Percentiles rank a stretch among this genome's conserved stretches.
phyloP scores from a whole-genome alignment of 257 asterid genomes.

The Rauvolfia tetraphylla region DNA sequence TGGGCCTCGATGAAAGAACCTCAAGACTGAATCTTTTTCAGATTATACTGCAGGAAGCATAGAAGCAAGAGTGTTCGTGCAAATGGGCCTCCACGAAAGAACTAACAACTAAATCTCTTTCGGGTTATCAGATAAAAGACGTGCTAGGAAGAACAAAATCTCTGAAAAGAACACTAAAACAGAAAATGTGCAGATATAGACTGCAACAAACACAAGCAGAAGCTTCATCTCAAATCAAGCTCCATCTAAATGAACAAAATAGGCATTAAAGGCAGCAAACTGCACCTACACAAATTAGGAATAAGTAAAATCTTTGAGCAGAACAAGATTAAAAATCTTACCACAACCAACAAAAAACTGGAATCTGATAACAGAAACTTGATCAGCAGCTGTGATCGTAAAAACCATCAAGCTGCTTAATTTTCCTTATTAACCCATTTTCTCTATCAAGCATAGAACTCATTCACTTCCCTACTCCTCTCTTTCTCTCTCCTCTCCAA shows the following conservation, averaged over 20 bases:
- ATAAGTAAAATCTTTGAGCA: conserved; percentile 13
- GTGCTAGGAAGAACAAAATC: neutral
- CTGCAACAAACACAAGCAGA: neutral
- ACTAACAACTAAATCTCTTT: neutral
- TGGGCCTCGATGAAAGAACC: neutral
- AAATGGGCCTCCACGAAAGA: neutral
- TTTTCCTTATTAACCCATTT: conserved; percentile 46
- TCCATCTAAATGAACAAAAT: neutral
- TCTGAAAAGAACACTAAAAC: conserved; percentile 3
- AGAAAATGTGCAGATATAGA: conserved; percentile 6
- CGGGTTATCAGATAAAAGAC: neutral
- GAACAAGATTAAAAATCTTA: conserved; percentile 12
- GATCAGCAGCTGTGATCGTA: conserved; percentile 58
- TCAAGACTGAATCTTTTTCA: neutral
- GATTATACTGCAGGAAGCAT: neutral
- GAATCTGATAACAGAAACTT: conserved; percentile 30
- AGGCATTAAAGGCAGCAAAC: neutral
- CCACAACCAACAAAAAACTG: conserved; percentile 16
- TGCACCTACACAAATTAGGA: neutral
- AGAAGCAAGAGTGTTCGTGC: neutral
- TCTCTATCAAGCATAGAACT: conserved; percentile 15
- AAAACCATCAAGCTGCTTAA: conserved; percentile 52
- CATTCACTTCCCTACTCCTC: conserved; percentile 12
- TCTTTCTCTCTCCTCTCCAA: conserved; percentile 21
- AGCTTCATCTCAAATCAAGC: neutral